Evolutionary conservation across 108 stramenopile species (phyloP).

Genomic region (Nitzschia palea): DNA sequence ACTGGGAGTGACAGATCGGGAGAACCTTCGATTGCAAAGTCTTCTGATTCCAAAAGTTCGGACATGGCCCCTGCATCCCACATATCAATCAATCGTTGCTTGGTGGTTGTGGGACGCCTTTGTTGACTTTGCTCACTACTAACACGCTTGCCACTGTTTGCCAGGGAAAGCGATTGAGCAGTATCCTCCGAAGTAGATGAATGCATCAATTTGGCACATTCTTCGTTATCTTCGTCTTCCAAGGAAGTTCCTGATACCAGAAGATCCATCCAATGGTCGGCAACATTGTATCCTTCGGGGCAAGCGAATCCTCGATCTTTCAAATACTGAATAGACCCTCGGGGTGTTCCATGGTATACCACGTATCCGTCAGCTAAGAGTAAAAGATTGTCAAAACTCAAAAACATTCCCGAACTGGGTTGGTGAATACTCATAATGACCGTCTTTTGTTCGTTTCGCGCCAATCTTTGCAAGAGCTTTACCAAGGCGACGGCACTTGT

Average conservation of each 20-base stretch:
- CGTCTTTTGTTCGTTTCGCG: constrained; percentile 47
- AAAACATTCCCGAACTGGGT: constrained; percentile 68
- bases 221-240: constrained; percentile 23
- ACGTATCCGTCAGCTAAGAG: constrained; percentile 73
- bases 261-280: constrained; percentile 85
- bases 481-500: constrained; percentile 67
- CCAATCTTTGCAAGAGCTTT: constrained; percentile 45
- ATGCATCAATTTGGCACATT: not conserved
- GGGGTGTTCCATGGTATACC: constrained; percentile 74
- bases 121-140: not conserved
- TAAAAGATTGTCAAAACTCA: constrained; percentile 66
- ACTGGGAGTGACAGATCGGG: not conserved
- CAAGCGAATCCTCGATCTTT: constrained; percentile 39
- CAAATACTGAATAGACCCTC: constrained; percentile 46
- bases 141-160: not conserved
- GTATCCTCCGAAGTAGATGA: not conserved
- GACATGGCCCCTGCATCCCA: constrained; percentile 13
- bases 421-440: constrained; percentile 79
- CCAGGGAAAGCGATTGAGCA: not conserved
- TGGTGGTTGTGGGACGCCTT: not conserved
- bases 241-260: constrained; percentile 52
- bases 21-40: not conserved
- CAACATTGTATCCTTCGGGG: constrained; percentile 69
- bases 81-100: constrained; percentile 13
- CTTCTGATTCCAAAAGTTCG: constrained; percentile 1